Evolutionary conservation across 495 filamentous ascomycete species (phyloP).

Genomic region (Neurospora sp.): DNA sequence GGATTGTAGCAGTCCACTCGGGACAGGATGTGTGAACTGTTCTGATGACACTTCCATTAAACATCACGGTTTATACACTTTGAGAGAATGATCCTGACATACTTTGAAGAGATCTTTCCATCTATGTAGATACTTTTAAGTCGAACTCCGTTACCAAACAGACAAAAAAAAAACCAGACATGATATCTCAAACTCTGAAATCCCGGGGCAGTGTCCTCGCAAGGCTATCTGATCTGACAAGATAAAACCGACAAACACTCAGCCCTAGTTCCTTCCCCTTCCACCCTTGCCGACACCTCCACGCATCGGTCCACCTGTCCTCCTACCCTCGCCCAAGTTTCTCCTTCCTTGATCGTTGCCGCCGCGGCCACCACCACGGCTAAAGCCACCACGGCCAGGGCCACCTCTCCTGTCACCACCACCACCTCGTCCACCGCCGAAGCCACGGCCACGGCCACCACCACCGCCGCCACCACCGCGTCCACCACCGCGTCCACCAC

Average conservation of each 20-base stretch:
- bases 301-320: neutral
- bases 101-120: neutral
- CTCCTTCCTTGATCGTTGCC: conserved; percentile 2
- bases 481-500: conserved; percentile 11
- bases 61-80: neutral
- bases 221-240: neutral
- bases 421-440: conserved; percentile 5
- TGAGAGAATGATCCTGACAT: neutral
- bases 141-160: neutral
- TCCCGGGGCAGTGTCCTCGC: neutral
- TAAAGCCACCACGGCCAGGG: conserved; percentile 1
- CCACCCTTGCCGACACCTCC: neutral
- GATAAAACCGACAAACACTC: neutral
- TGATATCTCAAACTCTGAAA: neutral
- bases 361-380: conserved; percentile 7
- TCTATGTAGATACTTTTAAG: neutral
- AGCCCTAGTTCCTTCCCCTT: neutral
- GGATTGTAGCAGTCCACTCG: neutral
- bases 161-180: neutral
- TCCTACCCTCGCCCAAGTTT: neutral
- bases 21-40: neutral
- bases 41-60: neutral
- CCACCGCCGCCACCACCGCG: conserved; percentile 3
- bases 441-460: conserved; percentile 8
- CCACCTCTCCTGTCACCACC: conserved; percentile 6